Base-by-base conservation (phyloP, 345 rosid species). In the Gossypium anomalum region DNA sequence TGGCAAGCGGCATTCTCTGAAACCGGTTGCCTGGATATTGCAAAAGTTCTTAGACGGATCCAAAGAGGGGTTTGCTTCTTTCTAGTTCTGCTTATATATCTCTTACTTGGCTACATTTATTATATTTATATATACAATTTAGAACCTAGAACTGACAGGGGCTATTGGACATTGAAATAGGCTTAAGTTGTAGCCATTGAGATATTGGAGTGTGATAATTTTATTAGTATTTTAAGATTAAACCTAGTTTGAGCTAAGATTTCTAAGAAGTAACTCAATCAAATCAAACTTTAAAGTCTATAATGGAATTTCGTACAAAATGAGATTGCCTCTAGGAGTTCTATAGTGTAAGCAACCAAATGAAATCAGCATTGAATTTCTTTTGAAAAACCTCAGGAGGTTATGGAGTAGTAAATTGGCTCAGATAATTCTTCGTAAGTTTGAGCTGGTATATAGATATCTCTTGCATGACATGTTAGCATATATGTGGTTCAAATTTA, bases 1-100 rank as follows among this genome's bases (percentile, higher is more conserved):
- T 94, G 98, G 97, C 88, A 92, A 75, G 87, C 97, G 38, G 90
- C 94, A 1, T 92, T 94, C 77, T 87, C 98, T 1, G 83, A 83
- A 82, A 90, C 92, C 75, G 99, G 98, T 23, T 92, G 81, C 75
- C 79, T 95, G 86, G 97, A 95, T 72, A 90, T 95, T 71, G 96
- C 90, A 4, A 89, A 80, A 80, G 97, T 93, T 45, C 98, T 95
- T 57, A 83, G 88, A 67, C 85, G 99, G 74, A 93, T 95, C 71
- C 99, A 93, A 78, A 87, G 94, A 38, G 99, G 97, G 83, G 99
- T 95, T 79, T 29, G 84, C 69, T 73, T 47, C 55, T 68, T 72
- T 66, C 27, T 51, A 9, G 17, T 16, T 15, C 45, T 43, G 9
- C 53, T 59, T 76, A 15, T 58, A 41, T 20, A 45, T 47, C 41